Evolutionary conservation across 1,284 basidiomycete genomes (phyloP).

Genomic region (Malassezia japonica): DNA sequence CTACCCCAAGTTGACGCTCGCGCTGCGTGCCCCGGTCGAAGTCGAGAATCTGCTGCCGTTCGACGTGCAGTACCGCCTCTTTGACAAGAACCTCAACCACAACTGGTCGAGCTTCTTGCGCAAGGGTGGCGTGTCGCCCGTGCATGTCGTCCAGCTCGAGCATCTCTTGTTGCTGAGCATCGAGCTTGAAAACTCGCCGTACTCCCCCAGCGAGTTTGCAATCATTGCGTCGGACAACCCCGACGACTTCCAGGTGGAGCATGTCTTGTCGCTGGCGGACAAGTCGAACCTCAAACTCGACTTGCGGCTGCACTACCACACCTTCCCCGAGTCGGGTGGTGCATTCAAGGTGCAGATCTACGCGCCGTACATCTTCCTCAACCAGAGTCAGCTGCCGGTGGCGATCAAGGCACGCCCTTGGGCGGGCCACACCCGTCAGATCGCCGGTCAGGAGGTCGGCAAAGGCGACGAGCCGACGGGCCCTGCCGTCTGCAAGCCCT

Average conservation of each 20-base stretch:
- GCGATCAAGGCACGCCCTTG: slow-evolving; percentile 65
- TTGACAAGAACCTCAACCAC: slow-evolving; percentile 87
- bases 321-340: slow-evolving; percentile 82
- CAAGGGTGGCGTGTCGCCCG: slow-evolving; percentile 87
- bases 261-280: slow-evolving; percentile 65
- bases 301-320: slow-evolving; percentile 68
- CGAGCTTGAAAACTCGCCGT: slow-evolving; percentile 67
- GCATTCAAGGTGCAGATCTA: slow-evolving; percentile 97
- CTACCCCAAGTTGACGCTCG: slow-evolving; percentile 75
- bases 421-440: slow-evolving; percentile 63
- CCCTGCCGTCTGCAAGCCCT: slow-evolving; percentile 40
- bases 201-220: slow-evolving; percentile 91
- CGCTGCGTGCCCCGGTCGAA: slow-evolving; percentile 87
- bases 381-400: slow-evolving; percentile 85
- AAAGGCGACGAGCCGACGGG: slow-evolving; percentile 45
- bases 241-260: slow-evolving; percentile 79
- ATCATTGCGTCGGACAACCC: slow-evolving; percentile 92
- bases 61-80: slow-evolving; percentile 86
- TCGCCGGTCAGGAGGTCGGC: slow-evolving; percentile 64
- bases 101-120: slow-evolving; percentile 74
- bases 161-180: slow-evolving; percentile 89
- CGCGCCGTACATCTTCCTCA: slow-evolving; percentile 80
- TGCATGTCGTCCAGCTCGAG: slow-evolving; percentile 89
- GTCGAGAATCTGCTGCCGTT: slow-evolving; percentile 92
- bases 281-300: slow-evolving; percentile 67